Percentiles rank a stretch among this genome's conserved stretches.
Evolutionary conservation across 164 flowering plant species (phyloP).

Genomic region (Liriodendron chinense): DNA sequence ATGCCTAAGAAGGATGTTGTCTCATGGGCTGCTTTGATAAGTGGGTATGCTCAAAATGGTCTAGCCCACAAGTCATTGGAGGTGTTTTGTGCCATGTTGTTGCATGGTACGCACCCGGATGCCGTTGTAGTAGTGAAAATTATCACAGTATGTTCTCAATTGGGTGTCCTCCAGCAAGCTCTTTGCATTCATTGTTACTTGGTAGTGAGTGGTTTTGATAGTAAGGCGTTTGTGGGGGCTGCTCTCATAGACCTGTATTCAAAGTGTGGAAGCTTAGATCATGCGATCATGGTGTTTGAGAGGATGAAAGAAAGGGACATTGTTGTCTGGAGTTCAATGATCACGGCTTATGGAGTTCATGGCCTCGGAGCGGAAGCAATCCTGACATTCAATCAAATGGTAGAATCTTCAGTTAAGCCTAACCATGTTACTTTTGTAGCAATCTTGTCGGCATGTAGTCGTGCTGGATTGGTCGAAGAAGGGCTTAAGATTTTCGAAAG

Average conservation of each 20-base stretch:
- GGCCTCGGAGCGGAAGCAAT: slow-evolving; percentile 49
- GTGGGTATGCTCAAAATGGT: slow-evolving; percentile 52
- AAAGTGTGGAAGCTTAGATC: slow-evolving; percentile 50
- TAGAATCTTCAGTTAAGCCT: slow-evolving; percentile 32
- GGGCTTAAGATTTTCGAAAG: slow-evolving; percentile 39
- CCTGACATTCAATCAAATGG: slow-evolving; percentile 34
- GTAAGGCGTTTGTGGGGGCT: slow-evolving; percentile 41
- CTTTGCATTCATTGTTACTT: slow-evolving; percentile 53
- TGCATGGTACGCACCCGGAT: slow-evolving; percentile 38
- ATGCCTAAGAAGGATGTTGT: slow-evolving; percentile 55
- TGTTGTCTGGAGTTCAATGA: slow-evolving; percentile 57
- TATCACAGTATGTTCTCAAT: slow-evolving; percentile 44
- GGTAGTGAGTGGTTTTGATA: slow-evolving; percentile 33
- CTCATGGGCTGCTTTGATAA: slow-evolving; percentile 45
- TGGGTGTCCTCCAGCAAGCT: slow-evolving; percentile 49
- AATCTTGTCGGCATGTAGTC: slow-evolving; percentile 57
- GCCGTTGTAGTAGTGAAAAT: slow-evolving; percentile 51
- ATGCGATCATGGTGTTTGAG: slow-evolving; percentile 37
- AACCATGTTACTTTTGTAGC: slow-evolving; percentile 53
- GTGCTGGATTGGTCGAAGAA: slow-evolving; percentile 46
- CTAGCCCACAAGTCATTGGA: slow-evolving; percentile 38
- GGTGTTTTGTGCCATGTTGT: slow-evolving; percentile 43
- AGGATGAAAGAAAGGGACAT: slow-evolving; percentile 33
- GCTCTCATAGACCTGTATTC: slow-evolving; percentile 57
- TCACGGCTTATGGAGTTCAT: slow-evolving; percentile 51